Conservation (phyloP, 176 grass and related monocot genomes). For the Zoysia japonica region DNA sequence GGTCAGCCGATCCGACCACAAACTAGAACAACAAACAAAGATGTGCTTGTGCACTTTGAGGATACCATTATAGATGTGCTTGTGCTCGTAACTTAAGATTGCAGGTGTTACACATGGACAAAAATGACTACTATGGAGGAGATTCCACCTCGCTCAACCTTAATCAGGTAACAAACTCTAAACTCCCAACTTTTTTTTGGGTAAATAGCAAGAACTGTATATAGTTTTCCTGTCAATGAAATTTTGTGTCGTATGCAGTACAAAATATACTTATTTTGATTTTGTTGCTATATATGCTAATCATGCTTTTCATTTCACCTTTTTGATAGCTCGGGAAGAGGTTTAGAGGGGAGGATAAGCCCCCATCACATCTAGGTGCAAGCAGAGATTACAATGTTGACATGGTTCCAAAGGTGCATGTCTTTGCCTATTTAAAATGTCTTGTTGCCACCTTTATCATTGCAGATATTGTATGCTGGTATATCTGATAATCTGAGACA, state of each 20-base stretch:
- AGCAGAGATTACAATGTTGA: conserved; percentile 97
- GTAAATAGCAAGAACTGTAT: background rate
- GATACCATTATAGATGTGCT: background rate
- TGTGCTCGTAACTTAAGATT: conserved; percentile 27
- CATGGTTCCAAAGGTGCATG: conserved; percentile 86
- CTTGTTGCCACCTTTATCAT: conserved; percentile 27
- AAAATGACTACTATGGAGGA: conserved; percentile 93
- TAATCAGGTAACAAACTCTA: conserved; percentile 54
- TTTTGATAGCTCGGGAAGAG: conserved; percentile 76
- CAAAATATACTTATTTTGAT: background rate
- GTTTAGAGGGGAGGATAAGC: conserved; percentile 91
- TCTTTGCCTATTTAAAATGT: conserved; percentile 20
- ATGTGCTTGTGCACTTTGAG: background rate
- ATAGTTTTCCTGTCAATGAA: conserved; percentile 13
- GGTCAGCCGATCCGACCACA: too few relatives aligned
- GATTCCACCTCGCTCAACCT: conserved; percentile 93
- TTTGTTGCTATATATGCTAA: conserved; percentile 6
- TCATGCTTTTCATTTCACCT: conserved; percentile 22
- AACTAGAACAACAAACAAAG: too few relatives aligned
- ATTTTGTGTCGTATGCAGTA: background rate
- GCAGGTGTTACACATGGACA: conserved; percentile 94
- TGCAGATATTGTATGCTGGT: background rate
- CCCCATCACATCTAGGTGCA: conserved; percentile 67
- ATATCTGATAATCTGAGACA: background rate
- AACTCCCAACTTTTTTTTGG: background rate